A percentile compares a stretch with the other conserved stretches of the same genome.
These are phyloP conservation scores for Grosmannia huntii DNA, from an alignment of 2,329 filamentous ascomycete species.

Conservation along the genomic window DNA sequence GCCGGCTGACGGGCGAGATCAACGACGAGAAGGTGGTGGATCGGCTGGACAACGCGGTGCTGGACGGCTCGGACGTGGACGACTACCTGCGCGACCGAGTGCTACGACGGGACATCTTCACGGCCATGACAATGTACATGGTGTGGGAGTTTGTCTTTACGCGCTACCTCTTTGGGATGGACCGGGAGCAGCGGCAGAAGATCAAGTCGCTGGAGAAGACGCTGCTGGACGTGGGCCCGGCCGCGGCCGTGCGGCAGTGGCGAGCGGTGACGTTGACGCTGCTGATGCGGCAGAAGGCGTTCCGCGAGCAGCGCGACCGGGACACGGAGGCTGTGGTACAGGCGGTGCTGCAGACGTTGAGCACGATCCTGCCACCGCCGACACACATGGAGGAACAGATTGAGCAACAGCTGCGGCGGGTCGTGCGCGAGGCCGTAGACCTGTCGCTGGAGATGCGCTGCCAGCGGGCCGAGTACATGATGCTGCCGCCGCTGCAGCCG, in stretches of 20 bases:
- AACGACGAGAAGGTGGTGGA: conserved; percentile 88
- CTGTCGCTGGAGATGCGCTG: conserved; percentile 95
- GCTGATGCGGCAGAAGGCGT: conserved; percentile 67
- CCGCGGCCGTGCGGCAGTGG: conserved; percentile 89
- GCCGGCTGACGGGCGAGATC: conserved; percentile 70
- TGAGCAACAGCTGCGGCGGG: conserved; percentile 70
- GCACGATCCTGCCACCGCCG: conserved; percentile 76
- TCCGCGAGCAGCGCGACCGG: conserved; percentile 67
- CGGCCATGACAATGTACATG: conserved; percentile 98
- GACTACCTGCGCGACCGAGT: conserved; percentile 78
- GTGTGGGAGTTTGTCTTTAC: conserved; percentile 99
- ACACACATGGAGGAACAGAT: conserved; percentile 69
- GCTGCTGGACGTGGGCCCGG: conserved; percentile 74
- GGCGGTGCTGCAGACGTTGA: conserved; percentile 75
- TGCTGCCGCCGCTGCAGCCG: conserved; percentile 88
- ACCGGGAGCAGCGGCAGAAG: conserved; percentile 93
- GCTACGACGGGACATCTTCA: conserved; percentile 83
- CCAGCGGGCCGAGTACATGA: conserved; percentile 94
- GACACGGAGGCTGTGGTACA: conserved; percentile 95
- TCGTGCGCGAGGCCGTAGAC: conserved; percentile 78
- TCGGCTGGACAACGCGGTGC: conserved; percentile 82
- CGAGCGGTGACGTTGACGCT: conserved; percentile 88
- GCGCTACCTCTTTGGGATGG: conserved; percentile 96
- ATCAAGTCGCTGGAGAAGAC: conserved; percentile 92
- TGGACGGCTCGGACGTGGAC: conserved; percentile 91